Conservation (phyloP, 805 yeast species). For the Kodamaea fukazawae region DNA sequence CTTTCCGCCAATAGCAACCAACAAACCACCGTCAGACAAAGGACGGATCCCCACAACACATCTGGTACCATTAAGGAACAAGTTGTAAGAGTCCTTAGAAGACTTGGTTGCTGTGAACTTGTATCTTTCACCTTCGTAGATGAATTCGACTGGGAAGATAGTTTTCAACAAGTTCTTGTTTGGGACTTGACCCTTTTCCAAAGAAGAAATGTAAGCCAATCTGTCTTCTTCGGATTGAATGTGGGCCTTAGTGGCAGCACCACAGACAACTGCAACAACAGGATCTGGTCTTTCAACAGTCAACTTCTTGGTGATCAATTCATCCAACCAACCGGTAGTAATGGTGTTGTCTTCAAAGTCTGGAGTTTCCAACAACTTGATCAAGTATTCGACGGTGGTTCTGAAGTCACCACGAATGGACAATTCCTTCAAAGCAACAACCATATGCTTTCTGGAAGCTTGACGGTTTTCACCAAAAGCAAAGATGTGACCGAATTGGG, state of each 20-base stretch:
- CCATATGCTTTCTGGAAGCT: conserved; percentile 98
- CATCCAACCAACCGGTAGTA: conserved; percentile 99
- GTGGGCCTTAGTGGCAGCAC: conserved; percentile 96
- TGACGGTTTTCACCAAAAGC: conserved; percentile 99
- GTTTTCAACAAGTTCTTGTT: conserved; percentile 78
- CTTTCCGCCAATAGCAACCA: conserved; percentile 84
- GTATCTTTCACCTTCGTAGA: conserved; percentile 89
- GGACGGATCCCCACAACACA: conserved; percentile 82
- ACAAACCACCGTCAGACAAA: conserved; percentile 93
- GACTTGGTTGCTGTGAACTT: conserved; percentile 95
- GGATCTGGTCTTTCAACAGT: conserved; percentile 98
- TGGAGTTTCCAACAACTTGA: conserved; percentile 91
- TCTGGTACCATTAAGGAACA: conserved; percentile 91
- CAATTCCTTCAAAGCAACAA: conserved; percentile 93
- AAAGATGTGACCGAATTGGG: conserved; percentile 98
- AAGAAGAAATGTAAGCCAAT: conserved; percentile 65
- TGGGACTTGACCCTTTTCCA: conserved; percentile 95
- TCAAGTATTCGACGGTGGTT: conserved; percentile 95
- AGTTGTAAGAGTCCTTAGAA: conserved; percentile 76
- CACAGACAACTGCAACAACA: conserved; percentile 86
- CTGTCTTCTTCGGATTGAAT: conserved; percentile 69
- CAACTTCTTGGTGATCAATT: conserved; percentile 85
- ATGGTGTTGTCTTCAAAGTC: conserved; percentile 95
- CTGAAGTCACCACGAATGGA: conserved; percentile 98
- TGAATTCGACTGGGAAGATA: conserved; percentile 89